phyloP scores from a whole-genome alignment of 1,284 basidiomycete genomes.

The Cutaneotrichosporon sp. region DNA sequence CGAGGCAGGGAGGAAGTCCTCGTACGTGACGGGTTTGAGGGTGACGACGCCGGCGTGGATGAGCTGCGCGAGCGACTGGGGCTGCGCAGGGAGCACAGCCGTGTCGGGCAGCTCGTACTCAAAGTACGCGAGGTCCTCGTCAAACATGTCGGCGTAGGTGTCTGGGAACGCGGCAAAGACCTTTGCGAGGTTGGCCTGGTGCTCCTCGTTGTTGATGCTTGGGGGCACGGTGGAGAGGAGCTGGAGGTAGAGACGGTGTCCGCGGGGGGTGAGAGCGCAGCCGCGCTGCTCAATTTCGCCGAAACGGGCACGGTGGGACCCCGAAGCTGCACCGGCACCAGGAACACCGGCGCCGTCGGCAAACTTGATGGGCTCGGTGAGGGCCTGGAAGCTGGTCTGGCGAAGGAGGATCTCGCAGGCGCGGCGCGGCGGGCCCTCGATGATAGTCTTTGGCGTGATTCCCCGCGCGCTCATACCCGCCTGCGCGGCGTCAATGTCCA shows the following conservation, averaged over 20 bases:
- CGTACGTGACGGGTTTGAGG: conserved; percentile 46
- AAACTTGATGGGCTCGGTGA: conserved; percentile 47
- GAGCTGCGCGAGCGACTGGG: conserved; percentile 19
- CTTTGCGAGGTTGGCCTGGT: conserved; percentile 31
- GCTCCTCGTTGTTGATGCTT: conserved; percentile 36
- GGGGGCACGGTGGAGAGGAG: conserved; percentile 25
- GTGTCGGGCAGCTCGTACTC: conserved; percentile 21
- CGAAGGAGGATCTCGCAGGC: conserved; percentile 46
- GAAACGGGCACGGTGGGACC: conserved; percentile 48
- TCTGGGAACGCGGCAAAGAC: conserved; percentile 38
- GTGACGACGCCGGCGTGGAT: conserved; percentile 33
- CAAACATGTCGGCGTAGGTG: conserved; percentile 27
- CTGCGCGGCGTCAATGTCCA: conserved; percentile 50
- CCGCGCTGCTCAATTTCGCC: conserved; percentile 51
- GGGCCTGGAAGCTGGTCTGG: conserved; percentile 49
- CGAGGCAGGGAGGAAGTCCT: conserved; percentile 50
- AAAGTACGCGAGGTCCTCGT: conserved; percentile 36
- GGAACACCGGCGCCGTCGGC: conserved; percentile 23
- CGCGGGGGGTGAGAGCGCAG: conserved; percentile 45
- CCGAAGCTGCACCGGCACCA: conserved; percentile 14
- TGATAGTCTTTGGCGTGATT: conserved; percentile 48
- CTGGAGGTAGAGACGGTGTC: conserved; percentile 37
- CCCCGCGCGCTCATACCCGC: conserved; percentile 42
- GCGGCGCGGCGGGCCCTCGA: conserved; percentile 47
- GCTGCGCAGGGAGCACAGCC: not conserved